Evolutionary conservation across 148 eudicot species (phyloP).

Genomic region (Cornus controversa): DNA sequence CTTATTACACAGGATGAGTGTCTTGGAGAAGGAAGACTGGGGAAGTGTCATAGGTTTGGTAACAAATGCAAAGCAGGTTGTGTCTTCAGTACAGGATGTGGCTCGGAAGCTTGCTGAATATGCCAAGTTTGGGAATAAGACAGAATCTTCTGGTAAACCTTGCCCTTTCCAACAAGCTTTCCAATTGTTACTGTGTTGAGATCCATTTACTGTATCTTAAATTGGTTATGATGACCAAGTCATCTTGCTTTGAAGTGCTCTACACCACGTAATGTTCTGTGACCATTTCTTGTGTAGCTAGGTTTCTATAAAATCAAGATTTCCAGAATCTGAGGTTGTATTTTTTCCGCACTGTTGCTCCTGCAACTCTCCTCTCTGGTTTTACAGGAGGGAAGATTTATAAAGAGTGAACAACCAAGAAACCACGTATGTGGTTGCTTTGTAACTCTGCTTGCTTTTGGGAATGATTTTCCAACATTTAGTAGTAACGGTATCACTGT

Average conservation of each 20-base stretch:
- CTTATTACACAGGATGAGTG: conserved; percentile 48
- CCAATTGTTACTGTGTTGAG: background rate
- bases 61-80: conserved; percentile 83
- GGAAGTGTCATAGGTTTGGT: conserved; percentile 65
- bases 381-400: too few species aligned
- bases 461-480: too few species aligned
- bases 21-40: conserved; percentile 82
- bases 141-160: conserved; percentile 49
- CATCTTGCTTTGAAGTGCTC: background rate
- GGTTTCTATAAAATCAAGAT: background rate
- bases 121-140: conserved; percentile 59
- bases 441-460: too few species aligned
- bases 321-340: background rate
- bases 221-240: background rate
- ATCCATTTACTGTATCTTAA: background rate
- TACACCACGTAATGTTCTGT: background rate
- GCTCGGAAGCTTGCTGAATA: conserved; percentile 86
- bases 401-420: background rate
- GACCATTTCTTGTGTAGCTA: background rate
- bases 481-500: too few species aligned
- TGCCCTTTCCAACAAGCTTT: background rate
- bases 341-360: background rate
- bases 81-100: conserved; percentile 84
- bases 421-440: too few species aligned
- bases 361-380: too few species aligned